Base-by-base conservation (phyloP, 371 early-diverging fungal species). In the Apophysomyces variabilis region DNA sequence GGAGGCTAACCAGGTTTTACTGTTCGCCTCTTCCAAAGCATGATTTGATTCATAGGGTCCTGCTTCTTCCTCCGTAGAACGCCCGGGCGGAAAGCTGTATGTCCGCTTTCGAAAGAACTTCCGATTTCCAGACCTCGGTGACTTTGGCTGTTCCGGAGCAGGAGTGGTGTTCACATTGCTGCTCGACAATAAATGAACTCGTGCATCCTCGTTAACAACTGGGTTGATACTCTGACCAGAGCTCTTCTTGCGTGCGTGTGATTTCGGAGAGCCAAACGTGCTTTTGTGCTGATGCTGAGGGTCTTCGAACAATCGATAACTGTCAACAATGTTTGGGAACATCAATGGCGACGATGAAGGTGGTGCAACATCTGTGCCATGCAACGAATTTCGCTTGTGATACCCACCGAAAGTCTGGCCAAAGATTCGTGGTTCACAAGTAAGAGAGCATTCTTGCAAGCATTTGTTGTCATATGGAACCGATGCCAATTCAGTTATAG, bases 381-480 rank as follows among this genome's bases (percentile, higher is more conserved):
- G 70, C 38, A 69, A 38, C 4, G 66, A 62, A 35, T 66, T 57
- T 47, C 58, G 61, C 35, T 60, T 57, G 59, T 62, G 70, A 46
- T 66, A 62, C 14, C 72, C 58, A 41, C 79, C 79, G 38, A 76
- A 80, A 16, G 76, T 73, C 54, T 85, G 85, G 3, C 85, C 88
- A 72, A 83, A 81, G 8, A 86, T 72, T 38, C 78, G 76, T 3
- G 86, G 86, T 38, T 88, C 89, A 65, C 89, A 88, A 21, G 76
- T 77, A 13, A 86, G 54, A 0, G 89, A 88, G 5, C 83, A 85
- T 66, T 86, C 87, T 62, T 82, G 79, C 5, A 82, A 44, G 46
- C 76, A 76, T 38, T 79, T 79, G 64, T 69, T 73, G 47, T 79
- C 77, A 41, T 79, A 76, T 1, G 83, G 83, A 4, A 79, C 75